Base-by-base conservation (phyloP, 2,329 filamentous ascomycete genomes). In the Cercospora sesami region DNA sequence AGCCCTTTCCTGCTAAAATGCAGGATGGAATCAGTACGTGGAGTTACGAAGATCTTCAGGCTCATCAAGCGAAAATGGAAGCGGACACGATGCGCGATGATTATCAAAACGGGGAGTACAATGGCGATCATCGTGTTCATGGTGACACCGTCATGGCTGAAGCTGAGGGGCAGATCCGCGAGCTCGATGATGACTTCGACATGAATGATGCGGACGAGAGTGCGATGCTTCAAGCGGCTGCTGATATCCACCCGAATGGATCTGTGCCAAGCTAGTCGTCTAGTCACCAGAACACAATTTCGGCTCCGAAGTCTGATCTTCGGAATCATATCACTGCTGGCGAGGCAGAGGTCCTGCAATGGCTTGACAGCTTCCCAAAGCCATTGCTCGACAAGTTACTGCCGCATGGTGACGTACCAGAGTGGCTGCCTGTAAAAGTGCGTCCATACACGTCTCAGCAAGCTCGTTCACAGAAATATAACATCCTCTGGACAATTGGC, bases 21-120 rank as follows among this genome's bases (percentile, higher is more conserved):
- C 93, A 96, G 76, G 94, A 97, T 73, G 95, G 94, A 0, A 92
- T 97, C 75, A 95, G 92, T 75, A 96, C 92, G 9, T 99, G 95
- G 95, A 93, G 90, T 67, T 82, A 92, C 48, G 86, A 87, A 67
- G 93, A 98, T 76, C 80, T 98, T 62, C 87, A 90, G 80, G 85
- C 83, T 60, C 91, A 97, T 80, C 90, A 96, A 82, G 87, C 89
- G 78, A 92, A 91, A 80, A 82, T 88, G 73, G 90, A 91, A 68
- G 83, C 89, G 70, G 89, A 92, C 72, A 86, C 83, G 71, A 91
- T 91, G 73, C 83, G 83, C 67, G 87, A 90, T 73, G 81, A 91
- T 45, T 58, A 21, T 26, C 84, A 87, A 76, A 78, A 80, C 60
- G 84, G 85, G 63, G 80, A 82, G 48, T 69, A 75, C 75, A 69